Evolutionary conservation across 768 basidiomycete genomes (phyloP).

Genomic region (Tylopilus felleus): DNA sequence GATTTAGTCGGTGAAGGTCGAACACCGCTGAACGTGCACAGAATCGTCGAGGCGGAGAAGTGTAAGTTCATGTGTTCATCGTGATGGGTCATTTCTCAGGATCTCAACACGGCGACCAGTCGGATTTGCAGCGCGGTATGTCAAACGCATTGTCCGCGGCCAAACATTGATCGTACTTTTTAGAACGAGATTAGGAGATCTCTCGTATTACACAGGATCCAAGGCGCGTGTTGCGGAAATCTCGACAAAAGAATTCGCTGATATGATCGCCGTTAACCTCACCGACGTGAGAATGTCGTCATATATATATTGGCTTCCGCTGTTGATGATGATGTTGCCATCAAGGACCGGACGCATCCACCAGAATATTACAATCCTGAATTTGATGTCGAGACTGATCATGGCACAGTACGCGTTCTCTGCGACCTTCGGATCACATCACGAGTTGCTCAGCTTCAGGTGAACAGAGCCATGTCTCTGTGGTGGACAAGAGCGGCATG

Average conservation of each 20-base stretch:
- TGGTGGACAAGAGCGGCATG: constrained; percentile 82
- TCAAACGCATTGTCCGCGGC: constrained; percentile 10
- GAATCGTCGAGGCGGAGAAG: constrained; percentile 82
- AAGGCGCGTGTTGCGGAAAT: constrained; percentile 58
- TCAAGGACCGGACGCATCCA: constrained; percentile 75
- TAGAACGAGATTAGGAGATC: constrained; percentile 84
- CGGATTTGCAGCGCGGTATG: constrained; percentile 61
- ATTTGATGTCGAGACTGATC: constrained; percentile 73
- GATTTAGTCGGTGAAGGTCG: constrained; percentile 45
- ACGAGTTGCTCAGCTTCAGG: not conserved
- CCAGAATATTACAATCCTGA: constrained; percentile 82
- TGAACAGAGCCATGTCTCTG: constrained; percentile 75
- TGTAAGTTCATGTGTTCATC: constrained; percentile 44
- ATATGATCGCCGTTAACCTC: constrained; percentile 59
- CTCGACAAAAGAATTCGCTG: constrained; percentile 64
- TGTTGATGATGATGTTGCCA: constrained; percentile 9
- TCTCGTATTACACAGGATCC: constrained; percentile 54
- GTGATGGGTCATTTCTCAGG: constrained; percentile 8
- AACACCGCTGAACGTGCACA: constrained; percentile 68
- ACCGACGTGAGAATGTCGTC: constrained; percentile 65
- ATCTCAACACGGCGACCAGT: constrained; percentile 33
- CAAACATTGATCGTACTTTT: constrained; percentile 20
- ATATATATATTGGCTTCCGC: not conserved
- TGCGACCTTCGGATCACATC: constrained; percentile 1
- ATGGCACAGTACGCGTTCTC: constrained; percentile 61